Evolutionary conservation across 768 basidiomycete species (phyloP), one percentile per base, ranked within the genome.

Genomic region (Kwoniella botswanensis): DNA sequence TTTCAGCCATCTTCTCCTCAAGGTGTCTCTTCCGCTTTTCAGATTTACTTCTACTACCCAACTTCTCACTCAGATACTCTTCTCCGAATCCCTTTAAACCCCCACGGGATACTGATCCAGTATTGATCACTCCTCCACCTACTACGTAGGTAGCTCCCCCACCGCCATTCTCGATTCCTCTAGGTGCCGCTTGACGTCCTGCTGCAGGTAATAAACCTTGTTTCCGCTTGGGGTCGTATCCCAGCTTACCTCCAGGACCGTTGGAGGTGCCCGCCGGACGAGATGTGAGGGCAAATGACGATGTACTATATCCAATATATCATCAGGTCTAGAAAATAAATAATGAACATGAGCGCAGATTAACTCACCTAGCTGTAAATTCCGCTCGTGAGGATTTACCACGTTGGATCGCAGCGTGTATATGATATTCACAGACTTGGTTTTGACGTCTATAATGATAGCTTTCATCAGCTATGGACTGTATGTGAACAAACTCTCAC

Each of bases 341-440:
- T 3, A 11, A 52, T 63, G 52, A 46, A 35, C 6, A 17, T 54
- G 5, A 35, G 35, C 26, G 26, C 22, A 60, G 35, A 42, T 26
- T 67, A 0, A 85, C 89, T 21, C 70, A 95, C 94, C 92, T 92
- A 7, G 86, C 85, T 18, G 92, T 87, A 76, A 98, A 97, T 83
- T 99, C 97, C 0, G 96, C 88, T 58, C 96, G 87, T 0, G 88
- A 88, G 0, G 91, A 90, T 10, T 94, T 87, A 17, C 88, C 86
- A 22, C 89, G 85, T 82, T 93, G 87, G 3, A 98, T 89, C 0
- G 94, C 92, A 24, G 87, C 87, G 71, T 93, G 90, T 52, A 98
- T 82, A 84, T 99, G 97, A 83, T 88, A 99, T 54, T 98, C 95
- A 83, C 97, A 99, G 3, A 92, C 90, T 21, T 92, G 90, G 87